Base-by-base conservation (phyloP, 441 rosid species). In the Populus tomentosa region DNA sequence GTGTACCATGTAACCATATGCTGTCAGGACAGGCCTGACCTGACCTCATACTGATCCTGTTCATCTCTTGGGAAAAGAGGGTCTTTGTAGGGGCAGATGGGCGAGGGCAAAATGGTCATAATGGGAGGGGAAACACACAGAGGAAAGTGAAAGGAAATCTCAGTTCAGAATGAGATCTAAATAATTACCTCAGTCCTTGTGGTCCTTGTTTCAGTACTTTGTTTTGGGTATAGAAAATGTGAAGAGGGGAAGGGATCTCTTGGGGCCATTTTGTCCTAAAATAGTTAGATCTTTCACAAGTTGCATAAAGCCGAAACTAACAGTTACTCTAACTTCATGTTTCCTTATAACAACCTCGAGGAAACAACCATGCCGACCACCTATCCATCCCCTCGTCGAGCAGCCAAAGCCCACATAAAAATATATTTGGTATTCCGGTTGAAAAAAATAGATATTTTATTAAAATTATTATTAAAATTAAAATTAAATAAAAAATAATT, bases 111-210 rank as follows among this genome's bases (percentile, higher is more conserved):
- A 67, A 68, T 2, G 73, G 91, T 79, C 72, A 86, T 71, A 32
- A 33, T 72, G 53, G 38, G 67, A 75, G 69, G 75, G 81, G 64
- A 66, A 72, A 76, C 68, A 69, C 72, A 69, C 69, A 78, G 77
- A 79, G 80, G 78, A 72, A 53, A 20, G 35, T 36, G 69, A 64
- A 30, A 40, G 77, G 21, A 79, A 84, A 90, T 91, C 97, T 86
- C 90, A 90, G 93, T 88, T 81, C 83, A 85, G 96, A 86, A 87
- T 82, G 89, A 87, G 88, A 87, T 88, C 84, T 78, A 82, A 80
- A 87, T 82, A 73, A 87, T 87, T 87, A 80, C 86, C 80, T 69
- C 18, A 18, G 50, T 73, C 67, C 65, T 50, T 21, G 20, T 62
- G 30, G 56, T 67, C 16, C 53, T 84, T 89, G 88, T n/a, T 91